These are phyloP conservation scores for Erodium texanum DNA, from an alignment of 441 rosid genomes.

Conservation along the genomic window DNA sequence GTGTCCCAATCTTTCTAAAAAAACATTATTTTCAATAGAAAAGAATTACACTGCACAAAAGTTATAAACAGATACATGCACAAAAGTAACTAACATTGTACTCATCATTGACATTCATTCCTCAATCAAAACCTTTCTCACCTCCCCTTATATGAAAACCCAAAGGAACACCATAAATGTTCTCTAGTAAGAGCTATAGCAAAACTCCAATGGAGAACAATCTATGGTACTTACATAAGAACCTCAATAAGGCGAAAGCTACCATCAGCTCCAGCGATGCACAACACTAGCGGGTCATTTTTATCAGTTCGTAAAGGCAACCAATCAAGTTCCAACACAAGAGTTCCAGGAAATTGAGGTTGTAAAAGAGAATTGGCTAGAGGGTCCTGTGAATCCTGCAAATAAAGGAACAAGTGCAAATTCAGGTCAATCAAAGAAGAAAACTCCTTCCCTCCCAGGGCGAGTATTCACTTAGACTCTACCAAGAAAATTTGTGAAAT, in stretches of 20 bases:
- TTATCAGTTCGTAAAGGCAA: slow-evolving; percentile 68
- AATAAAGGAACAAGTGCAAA: slow-evolving; percentile 12
- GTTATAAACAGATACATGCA: neutral
- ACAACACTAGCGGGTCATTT: slow-evolving; percentile 75
- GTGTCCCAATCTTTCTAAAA: slow-evolving; percentile 9
- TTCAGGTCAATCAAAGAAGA: slow-evolving; percentile 13
- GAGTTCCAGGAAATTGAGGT: slow-evolving; percentile 95
- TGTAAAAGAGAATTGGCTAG: slow-evolving; percentile 90
- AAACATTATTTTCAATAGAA: neutral
- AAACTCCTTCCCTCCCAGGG: neutral
- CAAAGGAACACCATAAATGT: neutral
- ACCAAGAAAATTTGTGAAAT: neutral
- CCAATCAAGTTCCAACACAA: slow-evolving; percentile 96
- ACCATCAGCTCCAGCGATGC: slow-evolving; percentile 98
- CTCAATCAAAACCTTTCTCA: neutral
- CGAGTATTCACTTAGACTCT: neutral
- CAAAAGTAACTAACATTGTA: neutral
- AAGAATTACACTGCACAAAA: neutral
- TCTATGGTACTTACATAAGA: slow-evolving; percentile 46
- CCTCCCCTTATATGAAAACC: neutral
- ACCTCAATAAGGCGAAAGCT: slow-evolving; percentile 88
- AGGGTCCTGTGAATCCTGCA: slow-evolving; percentile 92
- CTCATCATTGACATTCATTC: neutral
- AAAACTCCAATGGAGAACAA: neutral
- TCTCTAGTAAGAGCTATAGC: neutral